Evolutionary conservation across 495 filamentous ascomycete species (phyloP).

Genomic region (Recurvomyces mirabilis): DNA sequence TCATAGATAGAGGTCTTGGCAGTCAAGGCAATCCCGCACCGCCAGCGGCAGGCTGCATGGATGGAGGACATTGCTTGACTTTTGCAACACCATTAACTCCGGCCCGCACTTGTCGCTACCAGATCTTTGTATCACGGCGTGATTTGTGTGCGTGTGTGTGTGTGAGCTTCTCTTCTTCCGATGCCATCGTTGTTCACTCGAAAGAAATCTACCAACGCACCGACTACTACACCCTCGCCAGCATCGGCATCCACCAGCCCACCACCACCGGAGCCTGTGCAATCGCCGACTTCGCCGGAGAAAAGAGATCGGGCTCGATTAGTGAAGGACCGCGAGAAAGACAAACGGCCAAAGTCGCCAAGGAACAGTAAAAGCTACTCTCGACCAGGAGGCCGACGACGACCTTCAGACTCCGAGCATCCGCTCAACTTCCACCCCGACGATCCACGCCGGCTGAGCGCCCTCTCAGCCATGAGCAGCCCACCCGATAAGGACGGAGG

Average conservation of each 20-base stretch:
- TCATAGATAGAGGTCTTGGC: no score
- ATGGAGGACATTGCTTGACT: no score
- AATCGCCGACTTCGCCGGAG: conserved; percentile 3
- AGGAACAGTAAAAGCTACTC: conserved; percentile 5
- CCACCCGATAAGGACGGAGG: conserved; percentile 46
- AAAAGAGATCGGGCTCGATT: conserved; percentile 9
- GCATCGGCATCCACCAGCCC: background rate
- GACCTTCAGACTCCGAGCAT: conserved; percentile 39
- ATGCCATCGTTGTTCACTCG: conserved; percentile 13
- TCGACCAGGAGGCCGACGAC: no score
- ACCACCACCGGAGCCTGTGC: background rate
- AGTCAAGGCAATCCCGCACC: no score
- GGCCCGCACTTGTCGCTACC: no score
- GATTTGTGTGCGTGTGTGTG: no score
- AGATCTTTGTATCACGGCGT: no score
- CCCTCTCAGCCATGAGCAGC: conserved; percentile 56
- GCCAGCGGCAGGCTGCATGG: no score
- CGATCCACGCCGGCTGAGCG: conserved; percentile 49
- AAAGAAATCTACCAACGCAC: conserved; percentile 2
- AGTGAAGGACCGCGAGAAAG: conserved; percentile 10
- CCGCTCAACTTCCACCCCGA: conserved; percentile 81
- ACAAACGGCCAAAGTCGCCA: conserved; percentile 8
- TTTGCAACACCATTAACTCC: no score
- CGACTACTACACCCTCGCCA: background rate
- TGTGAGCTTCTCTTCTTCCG: conserved; percentile 6